These are phyloP conservation scores for Benincasa hispida DNA, from an alignment of 306 rosid species.

Conservation along the genomic window DNA sequence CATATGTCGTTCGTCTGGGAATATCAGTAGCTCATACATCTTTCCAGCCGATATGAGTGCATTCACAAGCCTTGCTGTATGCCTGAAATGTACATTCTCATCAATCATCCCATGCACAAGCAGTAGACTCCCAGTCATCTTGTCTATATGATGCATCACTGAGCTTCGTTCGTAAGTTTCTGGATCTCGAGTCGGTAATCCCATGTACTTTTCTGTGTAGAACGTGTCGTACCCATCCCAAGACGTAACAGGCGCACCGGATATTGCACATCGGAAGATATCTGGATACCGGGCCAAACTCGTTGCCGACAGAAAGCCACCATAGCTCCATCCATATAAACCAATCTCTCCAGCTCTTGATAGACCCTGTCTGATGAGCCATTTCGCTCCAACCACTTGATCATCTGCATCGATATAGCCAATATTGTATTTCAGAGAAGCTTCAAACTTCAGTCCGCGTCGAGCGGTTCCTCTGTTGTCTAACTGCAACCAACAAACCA, in stretches of 20 bases:
- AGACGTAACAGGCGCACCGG: constrained; percentile 87
- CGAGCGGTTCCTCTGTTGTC: constrained; percentile 92
- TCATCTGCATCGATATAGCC: constrained; percentile 82
- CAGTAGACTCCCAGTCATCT: constrained; percentile 58
- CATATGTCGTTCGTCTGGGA: constrained; percentile 96
- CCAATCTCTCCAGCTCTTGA: constrained; percentile 69
- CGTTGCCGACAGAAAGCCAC: constrained; percentile 88
- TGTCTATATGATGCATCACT: constrained; percentile 61
- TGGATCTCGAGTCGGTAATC: constrained; percentile 47
- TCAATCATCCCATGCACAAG: constrained; percentile 97
- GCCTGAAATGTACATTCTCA: constrained; percentile 92
- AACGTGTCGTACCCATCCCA: constrained; percentile 98
- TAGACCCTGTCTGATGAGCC: constrained; percentile 74
- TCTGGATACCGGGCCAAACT: constrained; percentile 63
- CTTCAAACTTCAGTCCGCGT: constrained; percentile 82
- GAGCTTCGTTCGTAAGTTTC: constrained; percentile 41
- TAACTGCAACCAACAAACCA: constrained; percentile 34
- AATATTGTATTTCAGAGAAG: constrained; percentile 39
- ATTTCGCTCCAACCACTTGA: constrained; percentile 77
- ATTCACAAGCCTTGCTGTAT: constrained; percentile 89
- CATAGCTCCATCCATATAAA: constrained; percentile 95
- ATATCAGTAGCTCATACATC: constrained; percentile 65
- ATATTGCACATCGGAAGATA: constrained; percentile 56
- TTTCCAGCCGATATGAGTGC: constrained; percentile 76
- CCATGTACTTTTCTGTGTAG: constrained; percentile 96